Percentiles rank a stretch among this genome's conserved stretches.
Conservation (phyloP, 306 rosid species). For the Quillaja saponaria region DNA sequence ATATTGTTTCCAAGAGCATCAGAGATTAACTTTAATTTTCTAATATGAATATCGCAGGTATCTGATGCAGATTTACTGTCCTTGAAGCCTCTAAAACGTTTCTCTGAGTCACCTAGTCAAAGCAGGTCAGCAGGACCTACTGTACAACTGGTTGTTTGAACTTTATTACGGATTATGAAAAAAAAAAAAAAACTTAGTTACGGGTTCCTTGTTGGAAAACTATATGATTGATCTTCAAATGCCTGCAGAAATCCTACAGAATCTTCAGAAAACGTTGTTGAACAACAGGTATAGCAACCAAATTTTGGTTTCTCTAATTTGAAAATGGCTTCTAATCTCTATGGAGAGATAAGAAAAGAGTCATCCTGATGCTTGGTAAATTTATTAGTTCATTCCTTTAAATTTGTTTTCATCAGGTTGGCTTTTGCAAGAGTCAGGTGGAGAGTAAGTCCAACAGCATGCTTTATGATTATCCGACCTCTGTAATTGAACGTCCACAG, state of each 20-base stretch:
- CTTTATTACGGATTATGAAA: too few relatives aligned
- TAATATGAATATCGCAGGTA: too few relatives aligned
- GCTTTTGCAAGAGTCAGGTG: conserved; percentile 38
- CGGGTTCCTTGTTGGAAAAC: conserved; percentile 26
- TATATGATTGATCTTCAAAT: conserved; percentile 33
- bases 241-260: conserved; percentile 54
- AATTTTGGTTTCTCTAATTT: conserved; percentile 4
- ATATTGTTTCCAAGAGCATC: too few relatives aligned
- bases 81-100: conserved; percentile 63
- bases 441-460: conserved; percentile 37
- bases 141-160: conserved; percentile 21
- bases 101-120: conserved; percentile 48
- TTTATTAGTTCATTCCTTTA: conserved; percentile 16
- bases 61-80: conserved; percentile 52
- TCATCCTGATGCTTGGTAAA: conserved; percentile 8
- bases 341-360: conserved; percentile 16
- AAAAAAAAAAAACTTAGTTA: too few relatives aligned
- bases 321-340: conserved; percentile 23
- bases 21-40: too few relatives aligned
- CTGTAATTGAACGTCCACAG: conserved; percentile 42
- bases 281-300: conserved; percentile 53
- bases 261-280: conserved; percentile 46
- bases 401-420: conserved; percentile 23
- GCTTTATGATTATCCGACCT: conserved; percentile 28
- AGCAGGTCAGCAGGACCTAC: conserved; percentile 47